Evolutionary conservation across 2,329 filamentous ascomycete species (phyloP), one percentile per base, ranked within the genome.

Genomic region (Pseudophaeomoniella oleicola): DNA sequence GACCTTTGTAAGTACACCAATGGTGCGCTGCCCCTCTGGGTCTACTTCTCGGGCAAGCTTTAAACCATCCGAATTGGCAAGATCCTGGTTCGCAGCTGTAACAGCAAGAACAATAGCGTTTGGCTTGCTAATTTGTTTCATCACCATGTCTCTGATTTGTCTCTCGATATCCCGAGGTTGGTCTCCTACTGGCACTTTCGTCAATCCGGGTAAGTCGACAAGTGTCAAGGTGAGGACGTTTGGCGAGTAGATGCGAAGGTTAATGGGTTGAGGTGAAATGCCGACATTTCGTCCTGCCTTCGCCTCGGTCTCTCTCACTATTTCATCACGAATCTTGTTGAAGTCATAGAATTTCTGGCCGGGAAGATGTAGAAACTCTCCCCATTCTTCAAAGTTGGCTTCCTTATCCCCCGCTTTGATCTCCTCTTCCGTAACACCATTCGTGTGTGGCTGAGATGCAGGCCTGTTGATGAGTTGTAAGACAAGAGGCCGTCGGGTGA

Each of bases 331-430:
- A 53, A 98, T 94, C 70, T 94, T 94, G 69, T 86, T 83, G 67
- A 98, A 98, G 65, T 98, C 90, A 63, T 78, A 78, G 67, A 93
- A 96, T 63, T 96, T 96, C 63, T 96, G 84, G 50, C 87, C 90
- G 14, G 90, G 88, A 45, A 98, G 83, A 61, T 98, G 90, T 45
- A 98, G 70, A 63, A 98, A 98, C 69, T 98, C 90, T 67, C 88
- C 90, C 84, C 92, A 98, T 62, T 98, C 90, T 55, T 96, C 86
- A 14, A 73, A 61, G 60, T 98, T 98, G 52, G 87, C 84, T 48
- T 86, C 81, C 59, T 82, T 81, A 61, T 96, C 90, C 38, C 74
- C 77, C 40, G 68, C 66, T 41, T 74, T 62, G 48, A 85, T 55
- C 33, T 81, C 74, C 22, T 77, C 71, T 35, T 72, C 69, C 46